Evolutionary conservation across 371 early-diverging fungal genomes (phyloP).

Genomic region (Circinella umbellata): DNA sequence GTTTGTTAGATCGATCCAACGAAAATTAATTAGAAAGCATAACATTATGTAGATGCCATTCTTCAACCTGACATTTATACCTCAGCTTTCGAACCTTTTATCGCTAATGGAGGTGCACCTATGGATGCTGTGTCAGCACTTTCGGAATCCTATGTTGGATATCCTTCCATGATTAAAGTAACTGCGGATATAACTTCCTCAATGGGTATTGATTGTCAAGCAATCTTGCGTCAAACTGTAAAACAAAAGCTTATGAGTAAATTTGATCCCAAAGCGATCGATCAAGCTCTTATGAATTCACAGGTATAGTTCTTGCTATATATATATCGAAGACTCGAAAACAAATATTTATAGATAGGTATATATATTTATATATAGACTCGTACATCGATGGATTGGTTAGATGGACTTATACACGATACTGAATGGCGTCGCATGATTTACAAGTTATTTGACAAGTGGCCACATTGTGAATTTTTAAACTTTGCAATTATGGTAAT

Average conservation of each 20-base stretch:
- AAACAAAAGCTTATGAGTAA: slow-evolving; percentile 58
- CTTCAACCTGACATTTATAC: slow-evolving; percentile 62
- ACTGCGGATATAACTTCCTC: slow-evolving; percentile 48
- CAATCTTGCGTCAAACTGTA: slow-evolving; percentile 56
- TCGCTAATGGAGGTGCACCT: slow-evolving; percentile 67
- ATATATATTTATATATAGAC: neutral
- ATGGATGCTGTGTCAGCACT: slow-evolving; percentile 64
- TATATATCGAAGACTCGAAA: neutral
- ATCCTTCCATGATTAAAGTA: slow-evolving; percentile 71
- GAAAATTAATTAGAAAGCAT: slow-evolving; percentile 7
- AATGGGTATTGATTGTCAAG: slow-evolving; percentile 49
- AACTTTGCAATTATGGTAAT: slow-evolving; percentile 66
- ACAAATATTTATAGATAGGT: slow-evolving; percentile 62
- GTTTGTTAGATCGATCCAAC: neutral
- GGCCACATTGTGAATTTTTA: slow-evolving; percentile 64
- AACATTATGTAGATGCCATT: slow-evolving; percentile 52
- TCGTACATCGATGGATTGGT: slow-evolving; percentile 43
- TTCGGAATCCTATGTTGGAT: slow-evolving; percentile 67
- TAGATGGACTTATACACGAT: slow-evolving; percentile 58
- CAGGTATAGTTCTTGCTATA: slow-evolving; percentile 32
- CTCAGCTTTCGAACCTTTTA: slow-evolving; percentile 50
- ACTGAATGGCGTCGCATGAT: slow-evolving; percentile 66
- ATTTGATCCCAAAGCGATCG: slow-evolving; percentile 65
- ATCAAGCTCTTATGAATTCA: slow-evolving; percentile 49
- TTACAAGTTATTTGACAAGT: slow-evolving; percentile 64